phyloP scores from a whole-genome alignment of 2,329 filamentous ascomycete species.

The Colletotrichum sp. region DNA sequence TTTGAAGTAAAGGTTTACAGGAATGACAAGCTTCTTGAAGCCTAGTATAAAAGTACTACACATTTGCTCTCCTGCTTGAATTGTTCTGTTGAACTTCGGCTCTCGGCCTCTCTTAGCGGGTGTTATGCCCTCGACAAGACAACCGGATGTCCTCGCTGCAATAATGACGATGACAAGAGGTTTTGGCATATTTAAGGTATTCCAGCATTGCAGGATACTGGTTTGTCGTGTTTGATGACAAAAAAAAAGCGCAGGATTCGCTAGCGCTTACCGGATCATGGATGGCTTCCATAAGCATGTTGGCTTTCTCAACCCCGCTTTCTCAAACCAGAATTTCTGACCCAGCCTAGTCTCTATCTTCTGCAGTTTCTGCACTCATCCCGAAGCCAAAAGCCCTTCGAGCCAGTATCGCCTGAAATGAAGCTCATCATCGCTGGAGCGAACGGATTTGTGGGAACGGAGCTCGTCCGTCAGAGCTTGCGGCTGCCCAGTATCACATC shows the following conservation, averaged over 20 bases:
- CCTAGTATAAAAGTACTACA: too few relatives aligned
- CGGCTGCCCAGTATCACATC: slow-evolving; percentile 37
- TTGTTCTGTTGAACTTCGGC: too few relatives aligned
- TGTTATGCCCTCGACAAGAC: too few relatives aligned
- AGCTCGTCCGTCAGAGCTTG: slow-evolving; percentile 48
- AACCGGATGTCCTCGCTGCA: too few relatives aligned
- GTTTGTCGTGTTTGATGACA: neutral
- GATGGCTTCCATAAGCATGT: neutral
- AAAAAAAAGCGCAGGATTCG: neutral
- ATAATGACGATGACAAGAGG: too few relatives aligned
- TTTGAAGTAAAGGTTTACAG: too few relatives aligned
- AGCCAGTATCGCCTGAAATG: slow-evolving; percentile 36
- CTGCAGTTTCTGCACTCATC: neutral
- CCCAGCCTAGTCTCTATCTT: neutral
- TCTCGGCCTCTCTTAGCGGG: too few relatives aligned
- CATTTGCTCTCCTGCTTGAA: too few relatives aligned
- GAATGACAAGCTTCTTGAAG: too few relatives aligned
- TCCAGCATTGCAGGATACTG: too few relatives aligned
- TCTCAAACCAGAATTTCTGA: neutral
- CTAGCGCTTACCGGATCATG: neutral
- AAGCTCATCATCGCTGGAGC: slow-evolving; percentile 48
- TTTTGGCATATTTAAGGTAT: too few relatives aligned
- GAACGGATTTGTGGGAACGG: slow-evolving; percentile 45
- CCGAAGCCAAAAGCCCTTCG: neutral
- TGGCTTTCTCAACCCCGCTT: neutral